Percentiles rank a stretch among this genome's conserved stretches.
Conservation (phyloP, 495 filamentous ascomycete species). For the Talaromyces nanjingensis region DNA sequence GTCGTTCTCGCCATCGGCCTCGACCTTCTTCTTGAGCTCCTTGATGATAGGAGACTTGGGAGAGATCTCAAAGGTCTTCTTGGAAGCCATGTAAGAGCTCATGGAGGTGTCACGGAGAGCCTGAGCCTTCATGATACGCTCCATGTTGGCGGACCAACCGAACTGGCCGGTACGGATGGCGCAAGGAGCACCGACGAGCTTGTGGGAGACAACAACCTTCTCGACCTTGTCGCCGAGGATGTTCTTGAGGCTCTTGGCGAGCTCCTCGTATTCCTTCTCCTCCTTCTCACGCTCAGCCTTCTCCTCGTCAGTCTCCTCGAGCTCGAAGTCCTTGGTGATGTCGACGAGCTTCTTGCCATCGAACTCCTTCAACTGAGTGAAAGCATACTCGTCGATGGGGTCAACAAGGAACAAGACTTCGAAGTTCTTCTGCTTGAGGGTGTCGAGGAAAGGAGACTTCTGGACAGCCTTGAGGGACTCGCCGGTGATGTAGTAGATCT, state of each 20-base stretch:
- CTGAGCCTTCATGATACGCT: conserved; percentile 99
- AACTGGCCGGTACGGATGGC: conserved; percentile 99
- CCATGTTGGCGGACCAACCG: conserved; percentile 99
- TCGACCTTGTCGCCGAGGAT: conserved; percentile 98
- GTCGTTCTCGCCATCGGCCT: conserved; percentile 93
- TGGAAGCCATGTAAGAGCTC: conserved; percentile 99
- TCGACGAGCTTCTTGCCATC: conserved; percentile 99
- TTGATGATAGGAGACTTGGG: conserved; percentile 95
- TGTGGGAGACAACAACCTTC: conserved; percentile 99
- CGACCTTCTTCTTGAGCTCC: conserved; percentile 98
- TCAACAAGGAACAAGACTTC: conserved; percentile 99
- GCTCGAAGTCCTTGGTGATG: conserved; percentile 99
- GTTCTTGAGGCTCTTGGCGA: conserved; percentile 97
- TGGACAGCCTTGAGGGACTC: conserved; percentile 96
- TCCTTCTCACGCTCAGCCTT: conserved; percentile 93
- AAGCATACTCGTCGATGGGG: conserved; percentile 99
- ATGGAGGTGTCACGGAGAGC: conserved; percentile 99
- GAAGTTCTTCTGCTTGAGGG: conserved; percentile 98
- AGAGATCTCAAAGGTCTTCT: conserved; percentile 99
- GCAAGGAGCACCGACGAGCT: conserved; percentile 90
- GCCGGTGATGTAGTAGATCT: conserved; percentile 99
- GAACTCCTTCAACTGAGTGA: conserved; percentile 99
- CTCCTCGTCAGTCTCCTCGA: conserved; percentile 99
- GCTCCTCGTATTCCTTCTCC: conserved; percentile 93
- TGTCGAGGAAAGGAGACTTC: conserved; percentile 98